Base-by-base conservation (phyloP, 768 basidiomycete genomes). In the Gloeophyllum trabeum region DNA sequence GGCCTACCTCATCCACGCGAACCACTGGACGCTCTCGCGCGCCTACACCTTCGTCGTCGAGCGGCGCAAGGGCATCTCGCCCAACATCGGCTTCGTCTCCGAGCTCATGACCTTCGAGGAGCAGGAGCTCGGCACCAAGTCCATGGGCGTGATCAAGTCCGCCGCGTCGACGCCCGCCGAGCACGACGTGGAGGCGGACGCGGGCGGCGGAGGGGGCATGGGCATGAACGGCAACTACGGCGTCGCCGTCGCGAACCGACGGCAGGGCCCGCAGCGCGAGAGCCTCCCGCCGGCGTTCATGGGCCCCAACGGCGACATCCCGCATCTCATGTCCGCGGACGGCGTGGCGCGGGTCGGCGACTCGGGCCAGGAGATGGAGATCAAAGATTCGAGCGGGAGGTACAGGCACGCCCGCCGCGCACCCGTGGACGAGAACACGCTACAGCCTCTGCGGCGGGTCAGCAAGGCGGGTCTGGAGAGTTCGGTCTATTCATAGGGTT, bases 51-150 rank as follows among this genome's bases (percentile, higher is more conserved):
- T 91, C 55, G 93, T 98, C 20, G 73, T 89, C 30, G 93, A 93
- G 52, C 76, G 91, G 6, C 78, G 94, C 25, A 90, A 89, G 51
- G 91, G 91, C 49, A 94, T 97, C 50, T 92, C 88, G 12, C 94
- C 93, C 6, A 97, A 96, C 56, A 94, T 98, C 48, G 94, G 94
- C 5, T 98, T 98, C 61, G 91, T 97, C 35, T 90, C 88, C 3
- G 92, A 96, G 60, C 73, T 98, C 34, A 96, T 96, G 93, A 83
- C 79, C 37, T 96, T 93, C 54, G 93, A 98, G 63, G 91, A 94
- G 55, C 69, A 81, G 54, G 86, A 94, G 61, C 66, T 93, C 39
- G 79, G 92, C 46, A 69, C 85, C 41, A 77, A 88, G 63, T 76
- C 75, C 10, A 63, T 77, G 23, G 83, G 82, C 28, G 83, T 86